These are phyloP conservation scores for Aspergillus japonicus DNA, from an alignment of 2,329 filamentous ascomycete genomes.

Conservation along the genomic window DNA sequence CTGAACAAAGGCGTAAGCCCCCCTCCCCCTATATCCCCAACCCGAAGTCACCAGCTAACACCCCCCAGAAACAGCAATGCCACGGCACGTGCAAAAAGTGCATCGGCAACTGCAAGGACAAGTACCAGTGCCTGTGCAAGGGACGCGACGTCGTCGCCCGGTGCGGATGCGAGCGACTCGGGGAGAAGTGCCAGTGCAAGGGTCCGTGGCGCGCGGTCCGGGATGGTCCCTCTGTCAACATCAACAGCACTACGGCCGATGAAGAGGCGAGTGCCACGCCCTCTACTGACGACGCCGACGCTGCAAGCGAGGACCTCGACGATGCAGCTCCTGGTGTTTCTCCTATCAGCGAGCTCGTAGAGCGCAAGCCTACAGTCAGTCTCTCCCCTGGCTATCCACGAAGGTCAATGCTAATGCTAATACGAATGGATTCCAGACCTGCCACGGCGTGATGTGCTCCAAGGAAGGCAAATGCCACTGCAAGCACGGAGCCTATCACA, in stretches of 20 bases:
- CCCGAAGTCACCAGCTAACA: background rate
- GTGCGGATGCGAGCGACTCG: background rate
- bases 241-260: background rate
- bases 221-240: background rate
- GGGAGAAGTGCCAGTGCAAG: background rate
- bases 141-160: background rate
- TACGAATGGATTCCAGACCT: no score
- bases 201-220: background rate
- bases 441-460: no score
- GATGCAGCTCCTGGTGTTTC: no score
- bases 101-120: background rate
- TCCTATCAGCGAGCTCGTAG: no score
- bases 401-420: background rate
- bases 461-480: background rate
- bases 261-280: background rate
- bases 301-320: no score
- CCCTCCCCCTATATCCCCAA: no score
- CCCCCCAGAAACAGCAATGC: background rate
- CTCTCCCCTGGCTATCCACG: no score
- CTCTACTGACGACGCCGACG: no score
- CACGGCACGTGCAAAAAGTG: background rate
- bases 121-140: background rate
- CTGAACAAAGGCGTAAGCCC: no score
- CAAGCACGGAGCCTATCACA: background rate
- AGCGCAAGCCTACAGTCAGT: background rate